Evolutionary conservation across 768 basidiomycete genomes (phyloP).

Genomic region (Fomitopsis pulvina): DNA sequence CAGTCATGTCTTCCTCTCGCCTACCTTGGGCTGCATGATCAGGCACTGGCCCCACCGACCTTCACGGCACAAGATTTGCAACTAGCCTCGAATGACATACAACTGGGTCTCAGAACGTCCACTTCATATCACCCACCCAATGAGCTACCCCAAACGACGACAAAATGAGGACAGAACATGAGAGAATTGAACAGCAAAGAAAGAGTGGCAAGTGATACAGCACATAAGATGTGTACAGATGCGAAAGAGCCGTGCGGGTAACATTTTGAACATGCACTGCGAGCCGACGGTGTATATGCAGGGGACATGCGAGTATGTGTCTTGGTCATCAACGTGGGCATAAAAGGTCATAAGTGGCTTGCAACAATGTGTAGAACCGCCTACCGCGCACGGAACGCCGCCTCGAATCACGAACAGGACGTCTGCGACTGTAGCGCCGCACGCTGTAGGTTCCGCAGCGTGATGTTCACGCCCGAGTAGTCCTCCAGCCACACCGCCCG

Average conservation of each 20-base stretch:
- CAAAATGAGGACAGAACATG: no score
- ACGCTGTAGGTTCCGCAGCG: constrained; percentile 34
- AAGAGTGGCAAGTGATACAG: not conserved
- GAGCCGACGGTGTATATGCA: not conserved
- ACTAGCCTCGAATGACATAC: no score
- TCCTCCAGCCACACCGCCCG: constrained; percentile 62
- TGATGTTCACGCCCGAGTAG: constrained; percentile 53
- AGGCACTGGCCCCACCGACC: no score
- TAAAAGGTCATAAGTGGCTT: not conserved
- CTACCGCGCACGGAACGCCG: not conserved
- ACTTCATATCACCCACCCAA: no score
- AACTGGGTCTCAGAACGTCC: no score
- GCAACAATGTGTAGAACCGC: no score
- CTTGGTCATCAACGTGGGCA: not conserved
- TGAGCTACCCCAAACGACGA: no score
- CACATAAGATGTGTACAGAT: not conserved
- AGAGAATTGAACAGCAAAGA: no score
- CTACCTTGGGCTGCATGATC: no score
- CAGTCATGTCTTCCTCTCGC: no score
- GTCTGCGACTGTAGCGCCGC: constrained; percentile 12
- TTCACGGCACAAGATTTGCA: no score
- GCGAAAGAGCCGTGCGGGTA: no score
- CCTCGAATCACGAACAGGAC: not conserved
- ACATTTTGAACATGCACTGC: not conserved
- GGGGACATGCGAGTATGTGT: not conserved